phyloP scores from a whole-genome alignment of 352 stramenopile species.

The Lagenidium giganteum region DNA sequence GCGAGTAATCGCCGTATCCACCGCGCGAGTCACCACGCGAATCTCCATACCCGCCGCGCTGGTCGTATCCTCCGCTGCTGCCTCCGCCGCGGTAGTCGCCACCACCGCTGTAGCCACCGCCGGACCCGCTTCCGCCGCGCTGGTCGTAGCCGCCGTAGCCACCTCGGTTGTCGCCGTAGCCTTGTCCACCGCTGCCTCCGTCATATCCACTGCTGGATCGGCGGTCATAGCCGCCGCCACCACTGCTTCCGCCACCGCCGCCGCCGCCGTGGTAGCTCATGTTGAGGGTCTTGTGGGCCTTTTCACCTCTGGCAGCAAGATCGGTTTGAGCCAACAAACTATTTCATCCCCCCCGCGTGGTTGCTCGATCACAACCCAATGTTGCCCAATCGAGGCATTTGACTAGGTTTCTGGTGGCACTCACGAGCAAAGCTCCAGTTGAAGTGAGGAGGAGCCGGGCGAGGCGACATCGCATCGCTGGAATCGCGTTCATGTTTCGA shows the following conservation, averaged over 20 bases:
- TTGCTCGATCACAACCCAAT: background rate
- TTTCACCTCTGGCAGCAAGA: constrained; percentile 7
- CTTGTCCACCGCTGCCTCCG: background rate
- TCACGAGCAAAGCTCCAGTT: no score
- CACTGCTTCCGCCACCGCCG: constrained; percentile 18
- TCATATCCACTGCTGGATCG: constrained; percentile 1
- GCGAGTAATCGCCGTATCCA: constrained; percentile 12
- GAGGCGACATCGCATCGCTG: no score
- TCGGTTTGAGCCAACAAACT: constrained; percentile 12
- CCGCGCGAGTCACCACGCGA: no score
- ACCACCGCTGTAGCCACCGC: constrained; percentile 11
- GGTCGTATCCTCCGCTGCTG: constrained; percentile 13
- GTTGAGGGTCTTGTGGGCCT: background rate
- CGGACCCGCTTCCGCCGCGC: constrained; percentile 10
- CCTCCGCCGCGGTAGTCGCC: constrained; percentile 20
- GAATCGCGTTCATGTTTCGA: no score
- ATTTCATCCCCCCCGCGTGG: no score
- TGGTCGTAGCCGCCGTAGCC: constrained; percentile 22
- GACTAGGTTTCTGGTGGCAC: no score
- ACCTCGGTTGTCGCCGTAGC: constrained; percentile 14
- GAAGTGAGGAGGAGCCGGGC: no score
- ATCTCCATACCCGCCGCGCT: constrained; percentile 5
- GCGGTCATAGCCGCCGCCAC: constrained; percentile 15
- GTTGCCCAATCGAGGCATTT: constrained; percentile 9
- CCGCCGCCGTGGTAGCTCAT: constrained; percentile 50